Evolutionary conservation across 2,329 filamentous ascomycete genomes (phyloP).

Genomic region (Orbilia quercus): DNA sequence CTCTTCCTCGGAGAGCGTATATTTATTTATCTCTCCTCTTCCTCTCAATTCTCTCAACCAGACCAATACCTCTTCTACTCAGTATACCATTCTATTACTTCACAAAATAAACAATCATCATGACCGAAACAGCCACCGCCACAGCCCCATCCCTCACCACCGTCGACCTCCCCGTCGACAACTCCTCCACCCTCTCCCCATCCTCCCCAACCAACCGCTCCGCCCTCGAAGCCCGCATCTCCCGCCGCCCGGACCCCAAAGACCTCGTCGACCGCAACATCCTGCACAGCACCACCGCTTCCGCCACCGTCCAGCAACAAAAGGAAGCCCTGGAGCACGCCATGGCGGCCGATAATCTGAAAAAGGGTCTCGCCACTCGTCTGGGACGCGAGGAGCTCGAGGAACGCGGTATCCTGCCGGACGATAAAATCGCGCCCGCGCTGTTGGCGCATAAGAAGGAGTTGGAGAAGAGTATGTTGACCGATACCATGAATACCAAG

Average conservation of each 20-base stretch:
- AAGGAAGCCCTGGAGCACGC: conserved; percentile 58
- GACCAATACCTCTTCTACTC: no score
- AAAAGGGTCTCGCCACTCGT: conserved; percentile 58
- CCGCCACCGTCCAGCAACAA: conserved; percentile 16
- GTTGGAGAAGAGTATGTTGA: conserved; percentile 59
- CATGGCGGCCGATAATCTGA: conserved; percentile 58
- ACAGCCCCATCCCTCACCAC: conserved; percentile 3
- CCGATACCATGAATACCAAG: conserved; percentile 59
- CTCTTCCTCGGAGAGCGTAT: not conserved
- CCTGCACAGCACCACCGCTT: conserved; percentile 25
- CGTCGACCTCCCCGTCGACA: conserved; percentile 23
- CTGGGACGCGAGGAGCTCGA: conserved; percentile 59
- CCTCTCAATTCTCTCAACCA: not conserved
- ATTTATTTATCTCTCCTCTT: not conserved
- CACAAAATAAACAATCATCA: conserved; percentile 5
- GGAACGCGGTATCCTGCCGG: conserved; percentile 60
- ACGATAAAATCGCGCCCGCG: conserved; percentile 57
- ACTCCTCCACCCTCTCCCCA: conserved; percentile 34
- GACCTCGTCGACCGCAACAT: conserved; percentile 54
- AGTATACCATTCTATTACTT: no score
- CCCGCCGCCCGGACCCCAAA: conserved; percentile 47
- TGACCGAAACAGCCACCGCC: conserved; percentile 25
- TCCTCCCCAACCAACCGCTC: conserved; percentile 21
- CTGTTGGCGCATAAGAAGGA: conserved; percentile 59
- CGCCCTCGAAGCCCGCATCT: conserved; percentile 44